Evolutionary conservation across 345 rosid species (phyloP).

Genomic region (Moricandia moricandioides): DNA sequence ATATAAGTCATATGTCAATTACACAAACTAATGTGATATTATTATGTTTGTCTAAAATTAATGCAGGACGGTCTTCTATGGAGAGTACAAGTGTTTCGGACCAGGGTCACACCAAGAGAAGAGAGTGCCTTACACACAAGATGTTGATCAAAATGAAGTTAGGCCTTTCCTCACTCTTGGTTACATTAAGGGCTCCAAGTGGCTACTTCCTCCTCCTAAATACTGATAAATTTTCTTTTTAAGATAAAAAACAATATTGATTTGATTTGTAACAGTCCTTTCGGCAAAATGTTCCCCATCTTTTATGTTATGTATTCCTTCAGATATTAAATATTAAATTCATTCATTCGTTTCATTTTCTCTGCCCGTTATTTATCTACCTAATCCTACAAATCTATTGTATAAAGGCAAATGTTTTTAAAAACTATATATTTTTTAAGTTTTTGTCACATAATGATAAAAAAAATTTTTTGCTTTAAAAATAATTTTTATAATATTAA

Average conservation of each 20-base stretch:
- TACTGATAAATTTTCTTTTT: background rate
- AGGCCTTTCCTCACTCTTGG: conserved; percentile 33
- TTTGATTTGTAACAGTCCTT: background rate
- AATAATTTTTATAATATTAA: no score
- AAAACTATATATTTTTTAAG: no score
- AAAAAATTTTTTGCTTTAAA: no score
- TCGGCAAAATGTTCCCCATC: background rate
- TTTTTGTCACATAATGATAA: no score
- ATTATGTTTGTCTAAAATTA: background rate
- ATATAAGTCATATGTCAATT: background rate
- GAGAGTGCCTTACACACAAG: conserved; percentile 42
- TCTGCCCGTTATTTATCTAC: background rate
- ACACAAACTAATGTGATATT: background rate
- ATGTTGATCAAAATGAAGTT: conserved; percentile 31
- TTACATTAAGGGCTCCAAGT: conserved; percentile 32
- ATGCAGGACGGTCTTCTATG: conserved; percentile 45
- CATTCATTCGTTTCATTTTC: background rate
- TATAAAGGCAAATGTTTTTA: no score
- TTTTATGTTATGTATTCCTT: background rate
- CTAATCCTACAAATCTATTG: background rate
- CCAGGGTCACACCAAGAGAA: conserved; percentile 32
- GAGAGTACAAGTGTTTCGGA: conserved; percentile 59
- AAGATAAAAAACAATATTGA: background rate
- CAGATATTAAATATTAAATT: background rate
- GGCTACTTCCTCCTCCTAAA: conserved; percentile 43